Evolutionary conservation across 345 rosid species (phyloP), one percentile per base, ranked within the genome.

Genomic region (Melastoma malabathricum): DNA sequence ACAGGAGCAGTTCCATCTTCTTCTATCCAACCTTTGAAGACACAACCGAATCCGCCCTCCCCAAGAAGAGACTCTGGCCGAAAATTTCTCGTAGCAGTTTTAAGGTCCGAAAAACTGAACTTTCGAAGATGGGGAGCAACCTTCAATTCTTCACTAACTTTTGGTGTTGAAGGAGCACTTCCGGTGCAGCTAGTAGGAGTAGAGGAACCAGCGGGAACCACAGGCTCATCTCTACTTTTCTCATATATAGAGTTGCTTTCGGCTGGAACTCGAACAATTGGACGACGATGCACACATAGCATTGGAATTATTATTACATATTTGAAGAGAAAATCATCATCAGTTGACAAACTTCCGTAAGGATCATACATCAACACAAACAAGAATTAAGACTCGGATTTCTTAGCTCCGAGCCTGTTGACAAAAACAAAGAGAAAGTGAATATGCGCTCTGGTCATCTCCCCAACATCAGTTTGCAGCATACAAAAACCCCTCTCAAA

Each of bases 1-100:
- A 67, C 76, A 2, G 76, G 66, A 46, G 76, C 76, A 57, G 76
- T 71, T 59, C 76, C 76, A 57, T 71, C 67, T 58, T 71, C 76
- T 52, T 71, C 76, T 47, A 71, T 60, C 72, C 72, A 71, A 15
- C 76, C 76, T 51, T 71, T 71, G 31, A 66, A 71, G 39, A 71
- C 76, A 44, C 72, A 71, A 56, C 76, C 76, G 57, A 71, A 71
- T n/a, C 76, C 76, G 16, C 76, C 76, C 58, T 71, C 72, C 3
- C 76, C 76, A 17, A 71, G 76, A 52, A 71, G 76, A 64, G 72
- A 66, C 57, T 71, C 76, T 2, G 69, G 72, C 60, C 69, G 67
- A 44, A 71, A 71, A 64, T 71, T 71, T 57, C 76, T 67, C 27
- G 76, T 71, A 34, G 76, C 76, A 20, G 61, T 59, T 61, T 67